Evolutionary conservation across 495 filamentous ascomycete genomes (phyloP).

Genomic region (Podospora appendiculata): DNA sequence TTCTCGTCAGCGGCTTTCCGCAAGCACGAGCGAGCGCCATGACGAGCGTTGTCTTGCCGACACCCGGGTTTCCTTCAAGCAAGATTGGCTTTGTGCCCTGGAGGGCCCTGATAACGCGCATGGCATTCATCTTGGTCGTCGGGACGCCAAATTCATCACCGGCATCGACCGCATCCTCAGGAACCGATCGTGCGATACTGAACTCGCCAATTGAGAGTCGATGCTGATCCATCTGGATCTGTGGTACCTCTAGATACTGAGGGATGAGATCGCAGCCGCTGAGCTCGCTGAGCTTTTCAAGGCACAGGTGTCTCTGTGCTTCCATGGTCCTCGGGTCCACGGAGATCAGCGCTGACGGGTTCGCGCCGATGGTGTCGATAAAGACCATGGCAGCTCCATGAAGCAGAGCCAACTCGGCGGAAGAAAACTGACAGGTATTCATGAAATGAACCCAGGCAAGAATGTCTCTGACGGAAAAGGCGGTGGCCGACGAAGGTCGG

Average conservation of each 20-base stretch:
- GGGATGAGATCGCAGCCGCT: constrained; percentile 52
- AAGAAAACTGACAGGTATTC: constrained; percentile 47
- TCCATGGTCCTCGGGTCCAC: constrained; percentile 50
- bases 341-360: constrained; percentile 76
- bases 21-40: constrained; percentile 71
- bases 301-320: constrained; percentile 58
- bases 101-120: constrained; percentile 84
- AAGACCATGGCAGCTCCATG: constrained; percentile 95
- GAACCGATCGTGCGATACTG: constrained; percentile 43
- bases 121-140: constrained; percentile 81
- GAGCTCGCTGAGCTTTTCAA: constrained; percentile 62
- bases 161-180: constrained; percentile 40
- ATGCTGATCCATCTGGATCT: constrained; percentile 35
- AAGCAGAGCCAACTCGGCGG: constrained; percentile 43
- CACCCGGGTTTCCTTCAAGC: constrained; percentile 91
- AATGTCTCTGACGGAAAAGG: constrained; percentile 82
- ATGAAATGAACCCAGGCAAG: constrained; percentile 92
- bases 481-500: constrained; percentile 59
- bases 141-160: constrained; percentile 77
- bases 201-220: constrained; percentile 66
- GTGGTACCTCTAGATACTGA: constrained; percentile 52
- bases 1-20: constrained; percentile 75
- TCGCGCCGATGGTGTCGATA: constrained; percentile 89
- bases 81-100: constrained; percentile 85
- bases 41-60: constrained; percentile 93